These are phyloP conservation scores for Stenocarpella maydis DNA, from an alignment of 2,329 filamentous ascomycete genomes.

Conservation along the genomic window DNA sequence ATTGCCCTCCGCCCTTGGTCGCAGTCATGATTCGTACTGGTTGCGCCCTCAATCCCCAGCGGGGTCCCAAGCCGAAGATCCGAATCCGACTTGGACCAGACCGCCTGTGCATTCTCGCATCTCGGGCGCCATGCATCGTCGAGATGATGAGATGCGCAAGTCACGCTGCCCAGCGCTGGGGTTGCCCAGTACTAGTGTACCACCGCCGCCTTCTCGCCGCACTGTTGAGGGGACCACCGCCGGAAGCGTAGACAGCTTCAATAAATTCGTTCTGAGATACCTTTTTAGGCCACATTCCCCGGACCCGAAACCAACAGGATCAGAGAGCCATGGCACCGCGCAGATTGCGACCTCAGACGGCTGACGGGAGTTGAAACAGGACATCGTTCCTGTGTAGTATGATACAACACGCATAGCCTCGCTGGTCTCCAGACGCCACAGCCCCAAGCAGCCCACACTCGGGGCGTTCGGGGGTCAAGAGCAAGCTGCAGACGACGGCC, in stretches of 20 bases:
- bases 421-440: slow-evolving; percentile 18
- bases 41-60: background rate
- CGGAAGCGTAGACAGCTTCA: background rate
- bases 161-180: slow-evolving; percentile 7
- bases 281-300: slow-evolving; percentile 25
- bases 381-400: slow-evolving; percentile 10
- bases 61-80: slow-evolving; percentile 2
- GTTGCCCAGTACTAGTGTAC: background rate
- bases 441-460: slow-evolving; percentile 17
- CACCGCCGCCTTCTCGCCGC: slow-evolving; percentile 1
- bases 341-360: slow-evolving; percentile 30
- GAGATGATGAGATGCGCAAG: slow-evolving; percentile 21
- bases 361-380: slow-evolving; percentile 17
- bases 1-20: slow-evolving; percentile 26
- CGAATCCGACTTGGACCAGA: slow-evolving; percentile 19
- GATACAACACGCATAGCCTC: slow-evolving; percentile 28
- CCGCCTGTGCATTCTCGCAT: slow-evolving; percentile 5
- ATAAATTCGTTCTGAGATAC: slow-evolving; percentile 14
- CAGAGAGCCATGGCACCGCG: slow-evolving; percentile 28
- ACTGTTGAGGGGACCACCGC: background rate
- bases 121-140: background rate
- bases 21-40: slow-evolving; percentile 20
- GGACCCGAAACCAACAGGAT: slow-evolving; percentile 34
- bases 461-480: slow-evolving; percentile 7
- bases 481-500: slow-evolving; percentile 23